A percentile compares a stretch with the other conserved stretches of the same genome.
Conservation (phyloP, 2,329 filamentous ascomycete species). For the Ceratocystiopsis brevicomis region DNA sequence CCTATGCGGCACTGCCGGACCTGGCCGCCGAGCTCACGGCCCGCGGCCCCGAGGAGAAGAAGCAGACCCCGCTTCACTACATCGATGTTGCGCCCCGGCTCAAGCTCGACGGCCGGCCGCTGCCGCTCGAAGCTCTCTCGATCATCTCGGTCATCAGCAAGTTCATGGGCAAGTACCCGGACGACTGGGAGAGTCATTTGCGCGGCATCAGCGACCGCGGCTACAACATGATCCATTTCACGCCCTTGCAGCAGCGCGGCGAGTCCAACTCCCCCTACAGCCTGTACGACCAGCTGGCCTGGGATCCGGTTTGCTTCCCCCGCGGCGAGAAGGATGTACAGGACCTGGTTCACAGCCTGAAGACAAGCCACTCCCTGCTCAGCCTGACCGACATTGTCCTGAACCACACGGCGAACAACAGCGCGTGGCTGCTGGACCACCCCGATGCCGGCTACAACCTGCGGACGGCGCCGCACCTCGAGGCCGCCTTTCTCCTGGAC, state of each 20-base stretch:
- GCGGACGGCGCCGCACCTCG: constrained; percentile 64
- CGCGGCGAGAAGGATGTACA: constrained; percentile 67
- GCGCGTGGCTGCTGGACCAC: constrained; percentile 81
- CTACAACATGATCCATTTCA: constrained; percentile 99
- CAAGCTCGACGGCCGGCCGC: constrained; percentile 48
- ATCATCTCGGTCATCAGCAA: constrained; percentile 93
- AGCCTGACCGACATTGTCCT: constrained; percentile 91
- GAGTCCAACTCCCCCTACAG: constrained; percentile 94
- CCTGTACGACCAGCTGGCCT: constrained; percentile 76
- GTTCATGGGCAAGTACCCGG: constrained; percentile 87
- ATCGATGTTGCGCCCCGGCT: constrained; percentile 81
- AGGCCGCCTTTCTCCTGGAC: constrained; percentile 44
- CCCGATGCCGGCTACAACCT: constrained; percentile 93
- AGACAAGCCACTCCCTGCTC: constrained; percentile 66
- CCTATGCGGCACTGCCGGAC: constrained; percentile 70
- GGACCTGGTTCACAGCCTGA: constrained; percentile 60
- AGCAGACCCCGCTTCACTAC: constrained; percentile 64
- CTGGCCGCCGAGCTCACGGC: constrained; percentile 40
- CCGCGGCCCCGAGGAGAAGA: constrained; percentile 31
- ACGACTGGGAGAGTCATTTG: constrained; percentile 79
- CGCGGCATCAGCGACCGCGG: constrained; percentile 73
- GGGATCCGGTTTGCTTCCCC: constrained; percentile 68
- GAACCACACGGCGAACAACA: constrained; percentile 95
- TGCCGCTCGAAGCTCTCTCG: constrained; percentile 75
- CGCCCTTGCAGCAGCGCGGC: constrained; percentile 74